Conservation (phyloP, 192 early-diverging fungal genomes). For the Helicostylum pulchrum region DNA sequence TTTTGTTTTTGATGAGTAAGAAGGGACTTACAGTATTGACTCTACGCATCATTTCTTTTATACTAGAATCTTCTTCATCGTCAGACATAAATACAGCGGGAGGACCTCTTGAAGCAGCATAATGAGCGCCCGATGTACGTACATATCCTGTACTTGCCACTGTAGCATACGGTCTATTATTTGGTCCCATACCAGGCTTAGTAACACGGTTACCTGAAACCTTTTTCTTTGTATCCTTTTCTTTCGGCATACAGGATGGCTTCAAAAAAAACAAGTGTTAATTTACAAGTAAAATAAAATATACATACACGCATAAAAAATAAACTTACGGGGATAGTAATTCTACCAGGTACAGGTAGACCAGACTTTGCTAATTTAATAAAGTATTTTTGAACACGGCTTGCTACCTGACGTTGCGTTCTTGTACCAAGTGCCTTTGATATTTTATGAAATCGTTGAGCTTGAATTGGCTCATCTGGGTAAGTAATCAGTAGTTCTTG, state of each 20-base stretch:
- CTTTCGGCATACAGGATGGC: slow-evolving; percentile 35
- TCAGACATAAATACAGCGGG: slow-evolving; percentile 56
- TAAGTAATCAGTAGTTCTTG: slow-evolving; percentile 59
- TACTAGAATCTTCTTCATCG: slow-evolving; percentile 42
- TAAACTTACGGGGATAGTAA: slow-evolving; percentile 47
- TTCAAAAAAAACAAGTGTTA: background rate
- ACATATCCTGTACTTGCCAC: slow-evolving; percentile 21
- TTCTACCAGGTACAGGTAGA: slow-evolving; percentile 64
- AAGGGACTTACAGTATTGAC: background rate
- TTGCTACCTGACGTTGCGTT: slow-evolving; percentile 70
- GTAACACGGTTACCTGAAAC: background rate
- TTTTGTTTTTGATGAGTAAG: background rate
- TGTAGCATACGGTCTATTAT: slow-evolving; percentile 9
- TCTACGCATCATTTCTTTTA: slow-evolving; percentile 42
- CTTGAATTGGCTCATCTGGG: slow-evolving; percentile 69
- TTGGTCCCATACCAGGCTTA: slow-evolving; percentile 27
- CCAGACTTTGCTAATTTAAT: slow-evolving; percentile 74
- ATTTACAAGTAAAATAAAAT: background rate
- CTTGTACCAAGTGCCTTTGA: slow-evolving; percentile 66
- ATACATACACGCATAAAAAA: no score
- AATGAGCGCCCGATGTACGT: slow-evolving; percentile 48
- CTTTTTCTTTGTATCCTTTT: background rate
- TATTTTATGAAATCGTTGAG: slow-evolving; percentile 68
- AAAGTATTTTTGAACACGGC: slow-evolving; percentile 78
- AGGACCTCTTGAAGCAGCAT: slow-evolving; percentile 33